Conservation (phyloP, 2,329 filamentous ascomycete species). For the Aspergillus sp. region DNA sequence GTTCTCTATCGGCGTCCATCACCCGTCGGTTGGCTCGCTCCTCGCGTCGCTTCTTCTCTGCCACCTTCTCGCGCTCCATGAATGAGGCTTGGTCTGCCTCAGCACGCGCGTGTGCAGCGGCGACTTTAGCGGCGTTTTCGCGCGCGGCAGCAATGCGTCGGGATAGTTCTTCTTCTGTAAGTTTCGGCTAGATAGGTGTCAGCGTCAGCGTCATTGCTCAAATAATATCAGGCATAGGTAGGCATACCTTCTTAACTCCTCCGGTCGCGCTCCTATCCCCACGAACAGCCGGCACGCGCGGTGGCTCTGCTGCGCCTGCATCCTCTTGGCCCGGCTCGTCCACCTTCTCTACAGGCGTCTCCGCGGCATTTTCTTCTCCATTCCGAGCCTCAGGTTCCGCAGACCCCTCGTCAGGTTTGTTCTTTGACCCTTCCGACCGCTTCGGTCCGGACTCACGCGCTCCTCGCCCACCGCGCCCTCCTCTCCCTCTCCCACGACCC, state of each 20-base stretch:
- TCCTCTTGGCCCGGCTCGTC: constrained; percentile 20
- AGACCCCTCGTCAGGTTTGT: constrained; percentile 17
- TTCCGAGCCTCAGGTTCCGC: constrained; percentile 12
- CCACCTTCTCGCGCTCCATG: constrained; percentile 61
- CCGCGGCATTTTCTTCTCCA: constrained; percentile 17
- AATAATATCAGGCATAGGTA: not conserved
- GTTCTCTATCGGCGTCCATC: constrained; percentile 64
- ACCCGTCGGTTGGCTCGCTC: constrained; percentile 52
- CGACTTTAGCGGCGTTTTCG: constrained; percentile 60
- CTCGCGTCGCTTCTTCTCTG: constrained; percentile 56
- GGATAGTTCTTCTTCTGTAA: constrained; percentile 64
- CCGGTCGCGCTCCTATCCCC: constrained; percentile 57
- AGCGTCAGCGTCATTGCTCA: constrained; percentile 8
- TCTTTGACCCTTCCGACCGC: constrained; percentile 19
- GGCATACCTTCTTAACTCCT: constrained; percentile 48
- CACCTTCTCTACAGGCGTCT: constrained; percentile 10
- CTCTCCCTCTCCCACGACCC: constrained; percentile 28
- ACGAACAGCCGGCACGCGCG: constrained; percentile 48
- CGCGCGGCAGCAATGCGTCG: constrained; percentile 62
- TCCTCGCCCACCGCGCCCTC: constrained; percentile 25
- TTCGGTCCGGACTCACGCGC: constrained; percentile 6
- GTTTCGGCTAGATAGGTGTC: constrained; percentile 51
- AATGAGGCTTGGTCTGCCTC: constrained; percentile 67
- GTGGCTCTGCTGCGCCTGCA: constrained; percentile 21
- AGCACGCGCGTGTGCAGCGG: constrained; percentile 63